Evolutionary conservation across 106 monocot species (phyloP).

Genomic region (Dioscorea zingiberensis): DNA sequence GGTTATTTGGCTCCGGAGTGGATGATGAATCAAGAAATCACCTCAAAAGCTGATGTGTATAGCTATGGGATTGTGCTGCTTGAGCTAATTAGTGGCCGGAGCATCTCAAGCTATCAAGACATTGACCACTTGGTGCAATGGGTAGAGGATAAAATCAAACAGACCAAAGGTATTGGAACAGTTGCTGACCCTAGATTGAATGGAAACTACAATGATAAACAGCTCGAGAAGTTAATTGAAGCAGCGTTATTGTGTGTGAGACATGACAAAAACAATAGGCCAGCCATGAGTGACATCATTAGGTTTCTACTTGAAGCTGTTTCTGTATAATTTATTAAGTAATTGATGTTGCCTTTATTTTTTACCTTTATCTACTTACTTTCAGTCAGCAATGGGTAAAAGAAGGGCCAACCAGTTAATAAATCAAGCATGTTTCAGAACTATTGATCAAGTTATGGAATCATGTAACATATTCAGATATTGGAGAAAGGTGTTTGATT

Average conservation of each 20-base stretch:
- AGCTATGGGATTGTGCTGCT: constrained; percentile 9
- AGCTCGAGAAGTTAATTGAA: not conserved
- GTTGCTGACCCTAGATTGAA: not conserved
- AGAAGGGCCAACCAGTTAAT: no score
- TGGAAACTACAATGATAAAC: not conserved
- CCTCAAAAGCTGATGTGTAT: constrained; percentile 3
- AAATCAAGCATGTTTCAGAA: no score
- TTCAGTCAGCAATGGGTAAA: no score
- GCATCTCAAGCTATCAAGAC: not conserved
- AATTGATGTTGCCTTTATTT: no score
- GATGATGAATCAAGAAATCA: constrained; percentile 7
- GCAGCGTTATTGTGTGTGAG: not conserved
- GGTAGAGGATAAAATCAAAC: not conserved
- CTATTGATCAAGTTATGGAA: no score
- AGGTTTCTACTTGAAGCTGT: no score
- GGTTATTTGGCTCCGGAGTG: constrained; percentile 6
- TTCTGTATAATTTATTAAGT: no score
- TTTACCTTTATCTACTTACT: no score
- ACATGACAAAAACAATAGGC: not conserved
- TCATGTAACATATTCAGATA: no score
- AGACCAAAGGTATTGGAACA: not conserved
- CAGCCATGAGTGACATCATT: not conserved
- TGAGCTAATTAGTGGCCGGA: not conserved
- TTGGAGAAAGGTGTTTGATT: no score
- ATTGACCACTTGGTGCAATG: not conserved